phyloP scores from a whole-genome alignment of 345 rosid species.

The Rhodomyrtus tomentosa region DNA sequence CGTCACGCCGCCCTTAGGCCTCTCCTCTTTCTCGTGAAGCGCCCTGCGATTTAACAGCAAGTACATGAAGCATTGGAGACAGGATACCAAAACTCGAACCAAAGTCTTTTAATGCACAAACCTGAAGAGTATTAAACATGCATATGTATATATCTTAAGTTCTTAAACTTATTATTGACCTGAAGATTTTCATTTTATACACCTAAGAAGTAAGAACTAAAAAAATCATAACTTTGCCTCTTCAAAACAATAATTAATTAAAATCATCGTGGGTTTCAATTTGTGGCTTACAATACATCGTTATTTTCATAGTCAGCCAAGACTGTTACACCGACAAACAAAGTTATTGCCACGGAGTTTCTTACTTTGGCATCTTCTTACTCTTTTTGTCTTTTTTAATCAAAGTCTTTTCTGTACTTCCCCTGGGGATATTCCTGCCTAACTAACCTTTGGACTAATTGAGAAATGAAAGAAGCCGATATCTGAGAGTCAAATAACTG shows the following conservation, averaged over 20 bases:
- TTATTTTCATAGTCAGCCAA: too few species aligned
- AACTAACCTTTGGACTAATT: background rate
- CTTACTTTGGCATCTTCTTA: background rate
- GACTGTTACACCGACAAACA: fast-evolving
- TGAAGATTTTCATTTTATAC: background rate
- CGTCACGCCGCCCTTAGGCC: conserved; percentile 60
- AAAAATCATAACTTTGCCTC: background rate
- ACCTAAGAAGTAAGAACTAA: background rate
- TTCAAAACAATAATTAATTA: too few species aligned
- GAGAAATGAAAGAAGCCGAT: background rate
- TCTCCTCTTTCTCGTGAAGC: conserved; percentile 76
- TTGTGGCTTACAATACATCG: too few species aligned
- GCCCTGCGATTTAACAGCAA: conserved; percentile 26
- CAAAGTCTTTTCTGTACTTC: background rate
- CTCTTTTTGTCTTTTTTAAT: background rate
- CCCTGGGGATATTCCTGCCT: background rate
- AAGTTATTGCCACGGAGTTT: background rate
- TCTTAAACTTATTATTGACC: background rate
- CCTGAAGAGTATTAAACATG: background rate
- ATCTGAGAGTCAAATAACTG: background rate
- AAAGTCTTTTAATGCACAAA: background rate
- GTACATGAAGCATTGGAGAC: background rate
- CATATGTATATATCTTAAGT: background rate
- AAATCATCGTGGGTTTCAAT: too few species aligned
- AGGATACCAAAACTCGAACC: background rate